phyloP scores from a whole-genome alignment of 1,139 yeast genomes.

The Schizosaccharomyces versatilis region DNA sequence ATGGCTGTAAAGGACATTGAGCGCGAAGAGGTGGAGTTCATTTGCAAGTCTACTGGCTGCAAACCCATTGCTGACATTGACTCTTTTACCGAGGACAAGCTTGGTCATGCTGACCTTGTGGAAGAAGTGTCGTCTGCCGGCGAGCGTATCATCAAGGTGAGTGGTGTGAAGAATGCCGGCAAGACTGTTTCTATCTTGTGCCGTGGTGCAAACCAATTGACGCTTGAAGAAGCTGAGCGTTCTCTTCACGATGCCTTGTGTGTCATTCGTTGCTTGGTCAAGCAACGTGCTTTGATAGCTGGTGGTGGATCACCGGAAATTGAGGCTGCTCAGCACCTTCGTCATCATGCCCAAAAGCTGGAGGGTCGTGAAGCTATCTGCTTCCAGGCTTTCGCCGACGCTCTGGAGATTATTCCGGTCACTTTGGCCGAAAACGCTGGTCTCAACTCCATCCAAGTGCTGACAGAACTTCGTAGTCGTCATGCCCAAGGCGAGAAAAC shows the following conservation, averaged over 20 bases:
- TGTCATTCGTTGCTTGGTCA: conserved; percentile 85
- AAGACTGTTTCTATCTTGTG: conserved; percentile 80
- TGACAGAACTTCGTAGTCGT: conserved; percentile 77
- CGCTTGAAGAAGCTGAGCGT: conserved; percentile 88
- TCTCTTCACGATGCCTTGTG: conserved; percentile 93
- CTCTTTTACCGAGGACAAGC: conserved; percentile 71
- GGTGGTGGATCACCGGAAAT: conserved; percentile 99
- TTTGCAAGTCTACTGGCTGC: conserved; percentile 74
- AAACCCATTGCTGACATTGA: conserved; percentile 92
- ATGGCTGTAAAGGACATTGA: conserved; percentile 90
- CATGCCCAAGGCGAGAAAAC: conserved; percentile 79
- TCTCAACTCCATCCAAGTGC: conserved; percentile 77
- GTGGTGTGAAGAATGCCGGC: conserved; percentile 49
- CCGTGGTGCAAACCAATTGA: conserved; percentile 81
- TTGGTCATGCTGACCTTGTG: conserved; percentile 75
- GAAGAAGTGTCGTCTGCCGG: conserved; percentile 88
- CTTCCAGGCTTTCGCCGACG: conserved; percentile 87
- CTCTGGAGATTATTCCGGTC: conserved; percentile 87
- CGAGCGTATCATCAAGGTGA: conserved; percentile 69
- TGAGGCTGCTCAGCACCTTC: conserved; percentile 64
- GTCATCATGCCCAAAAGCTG: conserved; percentile 53
- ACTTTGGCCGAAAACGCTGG: conserved; percentile 98
- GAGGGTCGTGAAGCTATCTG: conserved; percentile 88
- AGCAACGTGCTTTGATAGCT: conserved; percentile 82
- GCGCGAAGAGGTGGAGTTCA: conserved; percentile 87